Conservation (phyloP, 371 early-diverging fungal genomes). For the Blakeslea trispora region DNA sequence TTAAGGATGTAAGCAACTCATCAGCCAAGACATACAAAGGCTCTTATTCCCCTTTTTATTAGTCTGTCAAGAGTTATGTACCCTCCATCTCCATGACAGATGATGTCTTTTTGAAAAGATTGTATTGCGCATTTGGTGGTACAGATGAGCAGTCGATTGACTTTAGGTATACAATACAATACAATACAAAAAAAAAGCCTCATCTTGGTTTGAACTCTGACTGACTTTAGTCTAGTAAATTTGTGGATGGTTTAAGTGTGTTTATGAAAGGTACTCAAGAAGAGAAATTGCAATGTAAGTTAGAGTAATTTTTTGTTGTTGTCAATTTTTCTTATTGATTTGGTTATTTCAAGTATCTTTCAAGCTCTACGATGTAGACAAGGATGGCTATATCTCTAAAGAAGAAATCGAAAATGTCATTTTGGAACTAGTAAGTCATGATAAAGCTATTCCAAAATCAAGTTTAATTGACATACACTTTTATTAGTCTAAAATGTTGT, state of each 20-base stretch:
- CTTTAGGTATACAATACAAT: slow-evolving; percentile 27
- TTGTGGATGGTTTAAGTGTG: slow-evolving; percentile 75
- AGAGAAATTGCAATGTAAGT: slow-evolving; percentile 72
- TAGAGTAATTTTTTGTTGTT: neutral
- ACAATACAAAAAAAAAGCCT: slow-evolving; percentile 18
- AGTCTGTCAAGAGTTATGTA: slow-evolving; percentile 42
- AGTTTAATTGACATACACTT: neutral
- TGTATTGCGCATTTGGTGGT: slow-evolving; percentile 81
- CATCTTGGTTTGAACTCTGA: neutral
- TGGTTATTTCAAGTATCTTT: too few relatives aligned
- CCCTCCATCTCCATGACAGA: slow-evolving; percentile 61
- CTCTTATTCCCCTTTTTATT: too few relatives aligned
- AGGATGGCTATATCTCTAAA: slow-evolving; percentile 75
- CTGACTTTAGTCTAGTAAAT: slow-evolving; percentile 49
- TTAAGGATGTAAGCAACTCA: slow-evolving; percentile 57
- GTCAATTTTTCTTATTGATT: too few relatives aligned
- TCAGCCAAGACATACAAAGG: neutral
- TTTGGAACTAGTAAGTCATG: slow-evolving; percentile 69
- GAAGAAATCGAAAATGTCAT: slow-evolving; percentile 75
- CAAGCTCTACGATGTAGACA: slow-evolving; percentile 80
- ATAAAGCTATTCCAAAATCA: neutral
- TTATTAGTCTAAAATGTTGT: slow-evolving; percentile 45
- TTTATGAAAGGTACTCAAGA: slow-evolving; percentile 82
- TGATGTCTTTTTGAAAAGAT: slow-evolving; percentile 72
- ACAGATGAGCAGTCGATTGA: slow-evolving; percentile 71